Conservation (phyloP, 306 rosid genomes). For the Medicago lupulina region DNA sequence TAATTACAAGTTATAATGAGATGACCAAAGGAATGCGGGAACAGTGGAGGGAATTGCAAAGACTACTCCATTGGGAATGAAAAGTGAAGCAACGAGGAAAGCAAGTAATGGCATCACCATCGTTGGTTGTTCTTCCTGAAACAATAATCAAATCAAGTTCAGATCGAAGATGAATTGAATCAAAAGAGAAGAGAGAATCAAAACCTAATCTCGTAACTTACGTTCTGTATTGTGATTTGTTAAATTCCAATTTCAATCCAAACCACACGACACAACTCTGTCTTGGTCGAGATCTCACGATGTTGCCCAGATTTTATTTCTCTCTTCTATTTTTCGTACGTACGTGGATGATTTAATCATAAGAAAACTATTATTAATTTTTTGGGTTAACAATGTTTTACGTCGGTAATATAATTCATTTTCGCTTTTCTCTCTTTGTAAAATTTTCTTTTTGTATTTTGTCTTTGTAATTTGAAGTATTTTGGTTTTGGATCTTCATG, state of each 20-base stretch:
- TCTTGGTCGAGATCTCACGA: not conserved
- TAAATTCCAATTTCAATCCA: not conserved
- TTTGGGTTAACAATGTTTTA: too few relatives aligned
- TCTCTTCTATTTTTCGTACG: not conserved
- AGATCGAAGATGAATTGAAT: not conserved
- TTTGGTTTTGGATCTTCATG: too few relatives aligned
- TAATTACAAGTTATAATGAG: slow-evolving; percentile 51
- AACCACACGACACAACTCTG: not conserved
- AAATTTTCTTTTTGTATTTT: too few relatives aligned
- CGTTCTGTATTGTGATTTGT: too few relatives aligned
- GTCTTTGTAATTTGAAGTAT: too few relatives aligned
- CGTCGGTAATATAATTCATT: too few relatives aligned
- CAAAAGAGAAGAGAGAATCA: not conserved
- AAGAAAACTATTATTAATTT: too few relatives aligned
- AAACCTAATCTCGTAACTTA: not conserved
- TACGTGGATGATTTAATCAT: too few relatives aligned
- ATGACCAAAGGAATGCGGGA: slow-evolving; percentile 94
- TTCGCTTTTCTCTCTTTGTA: too few relatives aligned
- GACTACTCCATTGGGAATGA: slow-evolving; percentile 43
- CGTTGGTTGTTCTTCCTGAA: slow-evolving; percentile 41
- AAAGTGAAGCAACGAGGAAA: slow-evolving; percentile 48
- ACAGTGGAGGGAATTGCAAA: slow-evolving; percentile 60
- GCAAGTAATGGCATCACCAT: slow-evolving; percentile 47
- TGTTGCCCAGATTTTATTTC: not conserved
- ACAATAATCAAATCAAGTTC: not conserved